These are phyloP conservation scores for Glycine latifolia DNA, from an alignment of 306 rosid species.

Conservation along the genomic window DNA sequence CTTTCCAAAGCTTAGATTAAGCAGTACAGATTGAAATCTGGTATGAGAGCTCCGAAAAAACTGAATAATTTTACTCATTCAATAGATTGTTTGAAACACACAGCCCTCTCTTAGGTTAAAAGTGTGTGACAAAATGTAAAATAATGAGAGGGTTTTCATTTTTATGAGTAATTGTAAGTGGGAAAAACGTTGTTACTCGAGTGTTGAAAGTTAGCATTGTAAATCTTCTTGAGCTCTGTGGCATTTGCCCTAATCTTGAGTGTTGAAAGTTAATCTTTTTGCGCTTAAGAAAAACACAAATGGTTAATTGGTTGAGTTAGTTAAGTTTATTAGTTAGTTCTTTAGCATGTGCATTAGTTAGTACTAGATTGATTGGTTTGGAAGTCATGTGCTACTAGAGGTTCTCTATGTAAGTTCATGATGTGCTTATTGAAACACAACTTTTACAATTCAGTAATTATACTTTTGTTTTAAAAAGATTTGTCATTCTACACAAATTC, in stretches of 20 bases:
- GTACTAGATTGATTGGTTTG: background rate
- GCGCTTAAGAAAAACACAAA: background rate
- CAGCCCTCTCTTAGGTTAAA: background rate
- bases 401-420: background rate
- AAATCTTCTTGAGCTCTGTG: constrained; percentile 21
- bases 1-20: background rate
- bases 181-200: constrained; percentile 9
- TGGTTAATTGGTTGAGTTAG: background rate
- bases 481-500: background rate
- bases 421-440: background rate
- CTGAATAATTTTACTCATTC: constrained; percentile 12
- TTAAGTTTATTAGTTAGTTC: too few species aligned
- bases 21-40: constrained; percentile 14
- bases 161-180: constrained; percentile 32
- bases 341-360: background rate
- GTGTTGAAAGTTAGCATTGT: too few species aligned
- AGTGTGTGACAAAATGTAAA: constrained; percentile 28
- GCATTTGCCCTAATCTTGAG: background rate
- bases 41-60: constrained; percentile 3
- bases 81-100: constrained; percentile 9
- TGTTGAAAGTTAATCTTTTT: background rate
- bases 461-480: background rate
- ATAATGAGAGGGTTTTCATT: constrained; percentile 15
- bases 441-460: background rate
- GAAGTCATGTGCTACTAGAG: background rate